Evolutionary conservation across 2,329 filamentous ascomycete species (phyloP), one percentile per base, ranked within the genome.

Genomic region (Colletotrichum zoysiae): DNA sequence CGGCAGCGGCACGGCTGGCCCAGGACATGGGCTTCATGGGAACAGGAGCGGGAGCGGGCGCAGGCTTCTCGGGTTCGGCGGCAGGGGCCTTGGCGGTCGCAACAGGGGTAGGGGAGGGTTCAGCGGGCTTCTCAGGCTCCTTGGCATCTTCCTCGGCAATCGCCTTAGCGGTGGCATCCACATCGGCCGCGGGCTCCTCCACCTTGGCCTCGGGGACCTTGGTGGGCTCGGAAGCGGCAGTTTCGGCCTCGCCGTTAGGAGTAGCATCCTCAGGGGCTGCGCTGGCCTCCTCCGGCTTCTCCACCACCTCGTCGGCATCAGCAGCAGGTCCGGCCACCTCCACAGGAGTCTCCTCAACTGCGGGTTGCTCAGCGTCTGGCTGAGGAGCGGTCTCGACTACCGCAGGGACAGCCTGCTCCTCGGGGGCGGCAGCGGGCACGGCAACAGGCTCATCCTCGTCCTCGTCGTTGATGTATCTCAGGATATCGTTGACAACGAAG

Each of bases 401-500:
- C 76, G 91, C 88, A 50, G 77, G 74, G 63, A 76, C 71, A 55
- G 78, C 75, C 74, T 82, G 79, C 69, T 83, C 81, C 61, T 80
- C 79, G 30, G 66, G 42, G n/a, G 78, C 75, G 48, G 80, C 76
- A 70, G 83, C 81, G 5, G 76, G 74, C 64, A 81, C 79, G 38
- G 76, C 76, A 59, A 90, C 87, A 58, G 85, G 84, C 73, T 92
- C 90, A 71, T 93, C 93, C 73, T 98, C 95, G 53, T 88, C 88
- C 77, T 95, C 93, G 74, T 96, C 94, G 75, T 92, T 91, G 76
- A 99, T 91, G 84, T 97, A 98, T 77, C 96, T 90, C 86, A 98
- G 94, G 81, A 99, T 97, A 80, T 99, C 96, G 83, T 99, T 99
- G 77, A 99, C 89, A 44, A 99, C 95, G 78, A 97, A 99, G 87